phyloP scores from a whole-genome alignment of 2,329 filamentous ascomycete genomes.

The Aspergillaceae sp. region DNA sequence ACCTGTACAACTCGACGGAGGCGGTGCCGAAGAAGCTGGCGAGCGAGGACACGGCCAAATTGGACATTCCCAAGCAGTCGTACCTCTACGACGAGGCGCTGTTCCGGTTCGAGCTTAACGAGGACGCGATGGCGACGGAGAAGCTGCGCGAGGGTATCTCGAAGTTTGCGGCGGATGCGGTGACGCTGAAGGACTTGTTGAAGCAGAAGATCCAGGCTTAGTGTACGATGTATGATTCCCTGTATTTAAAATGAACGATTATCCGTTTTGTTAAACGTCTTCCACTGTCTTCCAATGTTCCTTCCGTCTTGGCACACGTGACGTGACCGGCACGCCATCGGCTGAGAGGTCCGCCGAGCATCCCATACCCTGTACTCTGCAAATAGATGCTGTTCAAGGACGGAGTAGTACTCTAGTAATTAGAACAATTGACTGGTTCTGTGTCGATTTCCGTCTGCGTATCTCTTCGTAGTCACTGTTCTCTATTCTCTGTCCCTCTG shows the following conservation, averaged over 20 bases:
- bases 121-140: constrained; percentile 98
- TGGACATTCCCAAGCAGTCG: constrained; percentile 76
- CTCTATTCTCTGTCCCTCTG: too few species aligned
- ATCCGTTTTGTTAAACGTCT: too few species aligned
- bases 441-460: too few species aligned
- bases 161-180: constrained; percentile 94
- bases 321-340: too few species aligned
- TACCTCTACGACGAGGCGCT: constrained; percentile 83
- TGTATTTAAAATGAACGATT: constrained; percentile 3
- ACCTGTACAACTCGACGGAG: constrained; percentile 76
- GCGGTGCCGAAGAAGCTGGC: constrained; percentile 89
- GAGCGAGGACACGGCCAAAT: constrained; percentile 52
- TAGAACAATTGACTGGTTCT: too few species aligned
- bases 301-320: too few species aligned
- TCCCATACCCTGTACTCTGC: too few species aligned
- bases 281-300: too few species aligned
- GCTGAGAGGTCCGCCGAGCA: too few species aligned
- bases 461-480: too few species aligned
- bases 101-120: constrained; percentile 99
- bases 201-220: constrained; percentile 66
- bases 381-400: too few species aligned
- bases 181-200: constrained; percentile 87
- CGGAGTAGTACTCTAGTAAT: too few species aligned
- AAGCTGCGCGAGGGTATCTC: constrained; percentile 99
- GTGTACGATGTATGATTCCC: constrained; percentile 6